phyloP scores from a whole-genome alignment of 78 protist species.

The Pigoraptor vietnamica region DNA sequence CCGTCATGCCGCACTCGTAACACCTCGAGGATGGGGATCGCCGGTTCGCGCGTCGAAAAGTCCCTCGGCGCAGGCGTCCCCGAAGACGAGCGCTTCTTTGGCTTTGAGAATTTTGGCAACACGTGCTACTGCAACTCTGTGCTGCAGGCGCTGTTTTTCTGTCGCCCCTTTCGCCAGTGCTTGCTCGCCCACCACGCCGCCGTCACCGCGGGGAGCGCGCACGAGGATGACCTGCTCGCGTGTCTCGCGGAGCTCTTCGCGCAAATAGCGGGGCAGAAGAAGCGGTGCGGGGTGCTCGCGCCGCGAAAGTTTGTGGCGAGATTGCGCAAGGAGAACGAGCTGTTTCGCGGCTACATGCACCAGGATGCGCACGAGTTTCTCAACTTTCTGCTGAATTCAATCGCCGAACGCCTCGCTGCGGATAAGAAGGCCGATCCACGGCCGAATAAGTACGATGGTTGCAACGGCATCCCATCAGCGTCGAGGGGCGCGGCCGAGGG shows the following conservation, averaged over 20 bases:
- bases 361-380: conserved; percentile 91
- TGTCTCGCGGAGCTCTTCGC: conserved; percentile 55
- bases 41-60: background rate
- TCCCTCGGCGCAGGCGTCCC: background rate
- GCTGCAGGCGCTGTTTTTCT: conserved; percentile 78
- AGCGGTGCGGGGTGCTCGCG: conserved; percentile 48
- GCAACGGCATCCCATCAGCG: too few relatives aligned
- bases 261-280: conserved; percentile 37
- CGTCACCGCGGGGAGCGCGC: background rate
- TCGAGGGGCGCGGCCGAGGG: background rate
- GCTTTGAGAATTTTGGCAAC: conserved; percentile 71
- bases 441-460: background rate
- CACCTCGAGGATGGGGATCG: background rate
- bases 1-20: too few relatives aligned
- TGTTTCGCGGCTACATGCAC: conserved; percentile 68
- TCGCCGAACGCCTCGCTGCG: conserved; percentile 42
- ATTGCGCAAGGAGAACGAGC: conserved; percentile 64
- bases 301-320: conserved; percentile 55
- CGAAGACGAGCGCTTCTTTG: background rate
- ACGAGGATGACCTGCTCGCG: conserved; percentile 4
- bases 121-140: conserved; percentile 91
- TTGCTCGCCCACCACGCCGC: background rate
- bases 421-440: background rate
- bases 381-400: conserved; percentile 69
- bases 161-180: conserved; percentile 64